Base-by-base conservation (phyloP, 352 stramenopile genomes). In the Phytophthora crassamura region DNA sequence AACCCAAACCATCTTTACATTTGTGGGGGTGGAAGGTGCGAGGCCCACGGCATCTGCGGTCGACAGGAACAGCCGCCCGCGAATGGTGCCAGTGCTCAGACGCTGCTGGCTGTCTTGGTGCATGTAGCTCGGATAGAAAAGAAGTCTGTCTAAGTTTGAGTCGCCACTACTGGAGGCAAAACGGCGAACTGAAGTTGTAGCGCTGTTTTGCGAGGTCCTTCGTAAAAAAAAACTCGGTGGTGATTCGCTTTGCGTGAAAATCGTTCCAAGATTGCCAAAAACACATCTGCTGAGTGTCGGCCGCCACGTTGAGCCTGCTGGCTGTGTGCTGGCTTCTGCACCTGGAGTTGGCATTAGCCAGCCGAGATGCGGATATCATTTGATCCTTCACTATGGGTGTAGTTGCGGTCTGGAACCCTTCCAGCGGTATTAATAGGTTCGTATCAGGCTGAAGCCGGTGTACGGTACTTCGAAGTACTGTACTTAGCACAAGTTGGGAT, bases 1-100 rank as follows among this genome's bases (percentile, higher is more conserved):
- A 51, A 64, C 39, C 57, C 49, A 67, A 56, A 25, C 20, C 11
- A 35, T 46, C 41, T 72, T 58, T 72, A 52, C 48, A 63, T 58
- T 18, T 38, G 47, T 42, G 54, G 38, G 46, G 28, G 52, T 16
- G 48, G 63, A 71, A 58, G 40, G 35, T 71, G 32, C 56, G 51
- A 49, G 25, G 15, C 22, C 25, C 25, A 47, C 4, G 36, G 48
- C 40, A 49, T 66, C 47, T 69, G 59, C 49, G 54, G 62, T 67
- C 35, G 25, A 54, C 34, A n/a, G 36, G 15, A 53, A 42, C 42
- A 68, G 52, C 32, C 59, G 39, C 32, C 38, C 25, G 25, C 28
- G 4, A n/a, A 38, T 10, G 25, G 18, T 51, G 48, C 50, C 51
- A 51, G 40, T 54, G 49, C 45, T 38, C 32, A 7, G 36, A 51